A percentile compares a stretch with the other conserved stretches of the same genome.
Conservation (phyloP, 2,329 filamentous ascomycete genomes). For the Paecilomyces formosus region DNA sequence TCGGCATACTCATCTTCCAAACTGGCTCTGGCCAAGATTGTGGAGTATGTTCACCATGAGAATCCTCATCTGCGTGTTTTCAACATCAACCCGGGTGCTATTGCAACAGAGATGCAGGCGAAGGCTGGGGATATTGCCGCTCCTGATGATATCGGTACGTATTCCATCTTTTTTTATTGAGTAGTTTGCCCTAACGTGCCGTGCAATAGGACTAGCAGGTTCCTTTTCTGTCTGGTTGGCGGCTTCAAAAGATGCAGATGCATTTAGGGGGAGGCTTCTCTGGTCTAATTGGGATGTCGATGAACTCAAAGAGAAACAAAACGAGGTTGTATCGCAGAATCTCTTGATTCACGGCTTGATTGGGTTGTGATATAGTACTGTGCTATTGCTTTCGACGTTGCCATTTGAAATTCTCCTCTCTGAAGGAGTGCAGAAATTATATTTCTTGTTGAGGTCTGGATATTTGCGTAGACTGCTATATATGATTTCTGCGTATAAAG, state of each 20-base stretch:
- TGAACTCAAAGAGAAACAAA: conserved; percentile 23
- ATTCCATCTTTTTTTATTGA: neutral
- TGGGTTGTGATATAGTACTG: too few species aligned
- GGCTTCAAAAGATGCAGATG: conserved; percentile 26
- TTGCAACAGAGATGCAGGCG: conserved; percentile 16
- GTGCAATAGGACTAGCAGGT: conserved; percentile 15
- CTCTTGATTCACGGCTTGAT: neutral
- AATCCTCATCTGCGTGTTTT: conserved; percentile 22
- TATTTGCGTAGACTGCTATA: too few species aligned
- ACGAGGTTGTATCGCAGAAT: conserved; percentile 7
- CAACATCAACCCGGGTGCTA: conserved; percentile 23
- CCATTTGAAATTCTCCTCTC: too few species aligned
- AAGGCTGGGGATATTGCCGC: conserved; percentile 10
- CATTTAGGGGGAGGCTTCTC: conserved; percentile 31
- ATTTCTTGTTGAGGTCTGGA: too few species aligned
- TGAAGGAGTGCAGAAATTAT: too few species aligned
- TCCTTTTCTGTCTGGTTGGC: conserved; percentile 31
- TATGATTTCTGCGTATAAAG: too few species aligned
- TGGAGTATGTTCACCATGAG: conserved; percentile 1
- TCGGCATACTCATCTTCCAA: neutral
- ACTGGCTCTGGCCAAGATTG: neutral
- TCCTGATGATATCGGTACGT: conserved; percentile 13
- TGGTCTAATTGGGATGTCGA: conserved; percentile 37
- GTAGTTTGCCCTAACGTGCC: too few species aligned
- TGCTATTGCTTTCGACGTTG: too few species aligned